Conservation (phyloP, 768 basidiomycete species). For the Fibroporia radiculosa region DNA sequence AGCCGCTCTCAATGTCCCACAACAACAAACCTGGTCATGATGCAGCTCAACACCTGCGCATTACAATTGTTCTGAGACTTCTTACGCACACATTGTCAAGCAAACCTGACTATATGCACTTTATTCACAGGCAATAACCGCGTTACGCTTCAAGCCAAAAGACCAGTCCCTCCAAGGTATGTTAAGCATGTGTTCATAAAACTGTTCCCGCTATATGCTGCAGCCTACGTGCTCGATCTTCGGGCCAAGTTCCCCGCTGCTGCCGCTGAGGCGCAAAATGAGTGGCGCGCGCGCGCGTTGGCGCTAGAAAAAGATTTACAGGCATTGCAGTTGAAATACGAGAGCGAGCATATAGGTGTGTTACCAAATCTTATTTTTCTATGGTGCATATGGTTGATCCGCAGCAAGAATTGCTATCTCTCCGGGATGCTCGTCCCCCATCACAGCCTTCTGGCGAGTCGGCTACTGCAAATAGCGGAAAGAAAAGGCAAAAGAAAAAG, state of each 20-base stretch:
- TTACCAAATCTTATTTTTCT: conserved; percentile 9
- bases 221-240: conserved; percentile 41
- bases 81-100: not conserved
- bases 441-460: not conserved
- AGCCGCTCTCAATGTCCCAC: not conserved
- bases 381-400: not conserved
- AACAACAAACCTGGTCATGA: not conserved
- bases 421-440: not conserved
- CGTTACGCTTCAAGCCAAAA: conserved; percentile 37
- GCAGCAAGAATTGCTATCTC: conserved; percentile 1
- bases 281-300: conserved; percentile 37
- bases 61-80: conserved; percentile 8
- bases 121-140: conserved; percentile 37
- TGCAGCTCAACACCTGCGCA: conserved; percentile 6
- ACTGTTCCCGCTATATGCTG: not conserved
- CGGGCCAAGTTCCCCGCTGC: conserved; percentile 25
- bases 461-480: not conserved
- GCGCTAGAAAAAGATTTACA: conserved; percentile 32
- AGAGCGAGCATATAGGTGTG: conserved; percentile 37
- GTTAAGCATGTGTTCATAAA: conserved; percentile 12
- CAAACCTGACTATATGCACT: conserved; percentile 1
- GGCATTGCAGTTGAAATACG: conserved; percentile 32
- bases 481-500: conserved; percentile 5
- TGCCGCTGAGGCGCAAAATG: conserved; percentile 12
- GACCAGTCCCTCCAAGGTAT: conserved; percentile 34